phyloP scores from a whole-genome alignment of 345 rosid species.

The Theobroma cacao region DNA sequence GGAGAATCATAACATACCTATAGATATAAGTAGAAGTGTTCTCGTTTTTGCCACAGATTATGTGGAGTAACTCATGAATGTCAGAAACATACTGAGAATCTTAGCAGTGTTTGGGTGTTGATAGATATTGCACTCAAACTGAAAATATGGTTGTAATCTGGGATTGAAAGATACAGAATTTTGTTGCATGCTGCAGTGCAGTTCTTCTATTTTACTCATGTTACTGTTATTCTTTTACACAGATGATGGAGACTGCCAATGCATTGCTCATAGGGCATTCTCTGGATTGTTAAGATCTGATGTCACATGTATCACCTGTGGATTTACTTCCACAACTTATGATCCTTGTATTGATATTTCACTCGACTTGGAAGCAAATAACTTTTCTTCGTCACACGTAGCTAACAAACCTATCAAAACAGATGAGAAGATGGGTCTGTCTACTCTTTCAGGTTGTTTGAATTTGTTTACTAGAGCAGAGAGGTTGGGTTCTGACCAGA shows the following conservation, averaged over 20 bases:
- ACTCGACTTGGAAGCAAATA: slow-evolving; percentile 59
- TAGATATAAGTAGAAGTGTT: background rate
- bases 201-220: slow-evolving; percentile 17
- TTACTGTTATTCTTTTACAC: slow-evolving; percentile 20
- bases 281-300: slow-evolving; percentile 92
- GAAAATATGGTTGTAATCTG: background rate
- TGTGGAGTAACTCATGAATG: background rate
- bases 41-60: background rate
- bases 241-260: slow-evolving; percentile 79
- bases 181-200: background rate
- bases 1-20: background rate
- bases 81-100: background rate
- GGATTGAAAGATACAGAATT: background rate
- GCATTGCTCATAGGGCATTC: slow-evolving; percentile 85
- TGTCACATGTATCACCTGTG: slow-evolving; percentile 82
- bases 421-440: slow-evolving; percentile 31
- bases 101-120: background rate
- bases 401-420: slow-evolving; percentile 34
- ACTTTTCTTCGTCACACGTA: slow-evolving; percentile 28
- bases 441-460: slow-evolving; percentile 77
- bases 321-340: slow-evolving; percentile 82
- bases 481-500: slow-evolving; percentile 87
- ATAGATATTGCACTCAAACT: background rate
- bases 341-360: slow-evolving; percentile 95
- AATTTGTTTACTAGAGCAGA: slow-evolving; percentile 80